Conservation (phyloP, 2,329 filamentous ascomycete genomes). For the Thielaviopsis euricoi region DNA sequence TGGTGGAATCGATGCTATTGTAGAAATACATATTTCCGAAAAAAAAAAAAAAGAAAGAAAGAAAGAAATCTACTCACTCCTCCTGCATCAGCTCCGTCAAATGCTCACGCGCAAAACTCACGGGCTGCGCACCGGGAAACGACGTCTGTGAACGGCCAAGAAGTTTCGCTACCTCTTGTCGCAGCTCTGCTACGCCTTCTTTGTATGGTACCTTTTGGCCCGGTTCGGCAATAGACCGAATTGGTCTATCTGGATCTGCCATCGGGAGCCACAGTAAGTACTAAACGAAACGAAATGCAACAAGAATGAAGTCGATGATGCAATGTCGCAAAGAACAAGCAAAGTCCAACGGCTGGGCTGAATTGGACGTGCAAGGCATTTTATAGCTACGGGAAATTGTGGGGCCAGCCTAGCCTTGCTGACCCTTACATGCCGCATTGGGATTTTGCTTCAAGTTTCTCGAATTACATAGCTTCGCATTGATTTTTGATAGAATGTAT, state of each 20-base stretch:
- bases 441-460: no score
- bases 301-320: neutral
- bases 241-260: constrained; percentile 18
- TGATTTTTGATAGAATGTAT: neutral
- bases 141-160: constrained; percentile 49
- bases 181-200: constrained; percentile 44
- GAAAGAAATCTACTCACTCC: constrained; percentile 37
- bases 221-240: constrained; percentile 39
- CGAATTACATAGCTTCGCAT: no score
- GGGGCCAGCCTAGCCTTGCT: neutral
- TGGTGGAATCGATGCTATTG: no score
- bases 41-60: neutral
- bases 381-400: neutral
- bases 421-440: neutral
- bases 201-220: constrained; percentile 40
- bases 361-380: neutral
- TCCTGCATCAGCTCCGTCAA: constrained; percentile 62
- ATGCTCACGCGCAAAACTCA: constrained; percentile 74
- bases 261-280: neutral
- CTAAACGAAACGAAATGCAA: no score
- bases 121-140: constrained; percentile 87
- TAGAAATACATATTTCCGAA: neutral
- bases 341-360: neutral
- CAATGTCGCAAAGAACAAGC: neutral
- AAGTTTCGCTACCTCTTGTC: constrained; percentile 56